These are phyloP conservation scores for Mycena venus DNA, from an alignment of 768 basidiomycete species.

Conservation along the genomic window DNA sequence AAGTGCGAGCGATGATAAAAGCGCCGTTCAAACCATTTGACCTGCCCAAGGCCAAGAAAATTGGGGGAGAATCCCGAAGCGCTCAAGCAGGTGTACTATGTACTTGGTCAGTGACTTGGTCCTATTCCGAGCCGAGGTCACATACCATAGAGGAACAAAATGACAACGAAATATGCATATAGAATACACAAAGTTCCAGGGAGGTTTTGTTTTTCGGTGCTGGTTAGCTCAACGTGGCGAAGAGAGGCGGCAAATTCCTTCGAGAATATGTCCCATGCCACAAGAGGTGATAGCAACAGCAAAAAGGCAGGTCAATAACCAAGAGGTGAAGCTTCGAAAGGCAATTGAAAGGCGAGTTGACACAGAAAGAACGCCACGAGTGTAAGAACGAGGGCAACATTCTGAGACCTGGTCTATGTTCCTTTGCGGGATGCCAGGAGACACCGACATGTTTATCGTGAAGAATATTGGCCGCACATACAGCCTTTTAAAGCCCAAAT, in stretches of 20 bases:
- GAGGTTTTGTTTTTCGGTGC: not conserved
- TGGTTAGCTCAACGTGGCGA: not conserved
- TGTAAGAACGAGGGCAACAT: not conserved
- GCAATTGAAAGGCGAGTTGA: not conserved
- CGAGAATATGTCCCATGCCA: not conserved
- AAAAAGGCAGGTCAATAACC: not conserved
- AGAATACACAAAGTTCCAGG: not conserved
- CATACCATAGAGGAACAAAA: not conserved
- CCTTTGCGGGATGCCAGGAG: no score
- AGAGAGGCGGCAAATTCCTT: not conserved
- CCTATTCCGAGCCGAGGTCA: not conserved
- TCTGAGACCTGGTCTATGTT: no score
- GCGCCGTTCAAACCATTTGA: not conserved
- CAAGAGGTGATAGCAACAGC: not conserved
- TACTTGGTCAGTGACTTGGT: not conserved
- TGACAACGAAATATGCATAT: not conserved
- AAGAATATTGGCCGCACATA: no score
- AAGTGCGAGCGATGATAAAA: not conserved
- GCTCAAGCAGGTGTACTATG: not conserved
- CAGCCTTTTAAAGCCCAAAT: no score
- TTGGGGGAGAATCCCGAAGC: not conserved
- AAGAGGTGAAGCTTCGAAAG: not conserved
- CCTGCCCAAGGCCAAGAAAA: not conserved
- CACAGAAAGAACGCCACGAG: not conserved
- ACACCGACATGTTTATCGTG: no score